A percentile compares a stretch with the other conserved stretches of the same genome.
phyloP scores from a whole-genome alignment of 225 moss, liverwort and hornwort species.

The Physcomitrellopsis africana region DNA sequence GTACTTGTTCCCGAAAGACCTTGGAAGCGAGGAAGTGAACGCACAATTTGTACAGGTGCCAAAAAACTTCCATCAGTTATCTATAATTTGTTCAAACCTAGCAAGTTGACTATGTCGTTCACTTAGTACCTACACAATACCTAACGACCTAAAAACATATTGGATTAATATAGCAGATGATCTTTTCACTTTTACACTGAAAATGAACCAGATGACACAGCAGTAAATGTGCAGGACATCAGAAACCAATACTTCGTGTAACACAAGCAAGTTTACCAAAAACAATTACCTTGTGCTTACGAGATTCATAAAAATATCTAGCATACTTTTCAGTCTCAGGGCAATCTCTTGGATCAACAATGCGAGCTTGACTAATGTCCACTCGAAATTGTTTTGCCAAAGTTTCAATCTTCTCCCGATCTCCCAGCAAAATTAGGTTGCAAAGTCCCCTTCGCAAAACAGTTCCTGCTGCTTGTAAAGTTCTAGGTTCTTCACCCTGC shows the following conservation, averaged over 20 bases:
- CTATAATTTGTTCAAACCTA: neutral
- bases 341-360: constrained; percentile 68
- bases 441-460: constrained; percentile 72
- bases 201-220: neutral
- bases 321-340: constrained; percentile 60
- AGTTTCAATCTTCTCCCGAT: constrained; percentile 66
- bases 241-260: neutral
- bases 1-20: neutral
- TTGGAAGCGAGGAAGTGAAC: neutral
- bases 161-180: too few relatives aligned
- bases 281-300: constrained; percentile 80
- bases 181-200: too few relatives aligned
- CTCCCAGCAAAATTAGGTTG: constrained; percentile 74
- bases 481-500: constrained; percentile 87
- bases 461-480: constrained; percentile 82
- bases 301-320: constrained; percentile 66
- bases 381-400: constrained; percentile 75
- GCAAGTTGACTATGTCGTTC: neutral
- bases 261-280: neutral
- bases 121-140: too few relatives aligned
- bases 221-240: neutral
- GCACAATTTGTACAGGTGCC: neutral
- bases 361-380: constrained; percentile 66
- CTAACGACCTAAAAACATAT: too few relatives aligned
- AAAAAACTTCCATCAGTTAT: constrained; percentile 15